Percentiles rank a stretch among this genome's conserved stretches.
These are phyloP conservation scores for Trypanosoma caninum DNA, from an alignment of 208 protist genomes.

Conservation along the genomic window DNA sequence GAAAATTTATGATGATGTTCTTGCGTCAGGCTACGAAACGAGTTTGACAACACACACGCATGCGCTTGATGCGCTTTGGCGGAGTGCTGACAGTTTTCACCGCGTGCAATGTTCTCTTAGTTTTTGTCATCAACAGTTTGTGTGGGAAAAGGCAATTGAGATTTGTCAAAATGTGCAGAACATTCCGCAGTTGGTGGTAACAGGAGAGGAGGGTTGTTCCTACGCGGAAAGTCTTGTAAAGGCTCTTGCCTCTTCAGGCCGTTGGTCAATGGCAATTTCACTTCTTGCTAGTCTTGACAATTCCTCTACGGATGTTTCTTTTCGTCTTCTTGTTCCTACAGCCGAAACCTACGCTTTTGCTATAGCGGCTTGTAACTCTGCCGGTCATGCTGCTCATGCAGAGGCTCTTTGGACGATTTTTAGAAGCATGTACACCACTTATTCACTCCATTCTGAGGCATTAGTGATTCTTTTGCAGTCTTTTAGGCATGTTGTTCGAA, in stretches of 20 bases:
- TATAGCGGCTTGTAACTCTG: constrained; percentile 61
- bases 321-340: constrained; percentile 64
- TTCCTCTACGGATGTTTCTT: constrained; percentile 27
- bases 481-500: constrained; percentile 45
- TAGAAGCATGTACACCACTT: constrained; percentile 44
- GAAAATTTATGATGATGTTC: constrained; percentile 42
- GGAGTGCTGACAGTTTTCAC: constrained; percentile 60
- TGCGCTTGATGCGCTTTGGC: constrained; percentile 82
- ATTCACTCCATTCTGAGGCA: constrained; percentile 62
- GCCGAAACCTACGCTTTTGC: constrained; percentile 68
- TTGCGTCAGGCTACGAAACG: constrained; percentile 47
- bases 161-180: constrained; percentile 31
- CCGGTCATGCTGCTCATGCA: constrained; percentile 50
- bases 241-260: constrained; percentile 40
- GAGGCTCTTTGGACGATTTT: constrained; percentile 38
- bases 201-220: constrained; percentile 69
- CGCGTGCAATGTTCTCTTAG: constrained; percentile 27
- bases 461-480: constrained; percentile 68
- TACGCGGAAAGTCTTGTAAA: constrained; percentile 78
- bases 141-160: constrained; percentile 31
- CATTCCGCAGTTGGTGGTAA: constrained; percentile 22
- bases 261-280: constrained; percentile 51
- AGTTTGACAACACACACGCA: constrained; percentile 59
- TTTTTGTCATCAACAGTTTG: constrained; percentile 20
- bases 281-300: constrained; percentile 52